Base-by-base conservation (phyloP, 805 yeast species). In the Pichia gijzeniarum region DNA sequence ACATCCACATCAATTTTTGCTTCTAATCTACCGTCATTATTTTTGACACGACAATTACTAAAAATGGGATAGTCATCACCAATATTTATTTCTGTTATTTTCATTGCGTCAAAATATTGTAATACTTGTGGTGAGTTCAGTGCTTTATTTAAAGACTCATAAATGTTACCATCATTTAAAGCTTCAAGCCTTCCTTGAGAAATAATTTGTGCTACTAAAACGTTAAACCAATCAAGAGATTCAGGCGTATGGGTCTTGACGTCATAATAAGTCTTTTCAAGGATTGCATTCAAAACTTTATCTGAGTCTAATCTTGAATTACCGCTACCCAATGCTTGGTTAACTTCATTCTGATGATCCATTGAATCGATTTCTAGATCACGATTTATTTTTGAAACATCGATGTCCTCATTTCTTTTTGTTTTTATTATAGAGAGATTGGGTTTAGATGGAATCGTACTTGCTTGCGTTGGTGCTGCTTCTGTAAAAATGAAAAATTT, bases 11-110 rank as follows among this genome's bases (percentile, higher is more conserved):
- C 96, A 28, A 90, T 89, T 54, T 85, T 86, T 1, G 95, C 96
- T 59, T 89, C 95, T 37, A 78, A 58, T 36, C 81, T 65, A 16
- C 80, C 69, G 64, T 74, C 63, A 32, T 70, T 70, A 42, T 58
- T 58, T 50, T 72, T 73, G 33, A 93, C 85, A 41, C 95, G 74
- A 64, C 99, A 93, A 59, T 93, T 93, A 46, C 95, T 85, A 60
- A 93, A 86, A 42, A 93, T 86, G 3, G 99, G 99, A 60, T 82
- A 93, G 63, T 90, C 97, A 60, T 88, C 86, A 30, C 99, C 99
- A 47, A 93, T 82, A 56, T 89, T 91, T 21, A 93, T 79, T 57
- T 91, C 97, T 1, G 90, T 85, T 40, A 93, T 78, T 49, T 75
- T 76, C 35, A 93, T 80, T 20, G 76, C 74, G 59, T 83, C 96